A percentile compares a stretch with the other conserved stretches of the same genome.
phyloP scores from a whole-genome alignment of 2,329 filamentous ascomycete genomes.

The Arthrinium phaeospermum region DNA sequence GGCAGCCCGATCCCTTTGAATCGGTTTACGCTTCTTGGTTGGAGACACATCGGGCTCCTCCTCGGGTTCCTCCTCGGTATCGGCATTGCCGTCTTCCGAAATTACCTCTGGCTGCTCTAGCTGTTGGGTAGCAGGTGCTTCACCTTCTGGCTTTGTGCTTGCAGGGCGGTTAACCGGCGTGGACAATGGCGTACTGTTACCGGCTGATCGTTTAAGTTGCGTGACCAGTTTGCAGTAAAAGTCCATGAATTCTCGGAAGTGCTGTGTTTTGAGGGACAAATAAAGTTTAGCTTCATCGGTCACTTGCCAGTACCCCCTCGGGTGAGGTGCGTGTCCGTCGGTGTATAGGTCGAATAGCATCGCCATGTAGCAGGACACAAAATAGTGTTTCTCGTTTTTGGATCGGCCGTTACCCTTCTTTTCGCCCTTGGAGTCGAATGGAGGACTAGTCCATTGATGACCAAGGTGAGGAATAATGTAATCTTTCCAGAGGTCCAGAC shows the following conservation, averaged over 20 bases:
- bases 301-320: constrained; percentile 1
- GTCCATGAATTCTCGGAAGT: constrained; percentile 16
- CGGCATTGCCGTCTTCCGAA: constrained; percentile 8
- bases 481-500: not conserved
- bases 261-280: not conserved
- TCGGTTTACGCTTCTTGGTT: constrained; percentile 51
- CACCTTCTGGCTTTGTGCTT: not conserved
- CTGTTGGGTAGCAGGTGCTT: constrained; percentile 11
- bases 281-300: not conserved
- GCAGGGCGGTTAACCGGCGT: not conserved
- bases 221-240: constrained; percentile 2
- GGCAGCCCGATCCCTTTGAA: constrained; percentile 55
- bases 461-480: constrained; percentile 9
- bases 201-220: not conserved
- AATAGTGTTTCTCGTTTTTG: not conserved
- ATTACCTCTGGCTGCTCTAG: constrained; percentile 6
- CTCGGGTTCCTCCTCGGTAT: constrained; percentile 25
- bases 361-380: not conserved
- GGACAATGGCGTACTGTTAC: not conserved
- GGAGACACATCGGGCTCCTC: constrained; percentile 38
- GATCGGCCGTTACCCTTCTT: not conserved
- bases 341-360: constrained; percentile 14
- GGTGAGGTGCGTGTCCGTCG: not conserved
- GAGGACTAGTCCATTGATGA: not conserved
- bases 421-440: not conserved